Evolutionary conservation across 1,284 basidiomycete species (phyloP), one percentile per base, ranked within the genome.

Genomic region (Coriolopsis trogii): DNA sequence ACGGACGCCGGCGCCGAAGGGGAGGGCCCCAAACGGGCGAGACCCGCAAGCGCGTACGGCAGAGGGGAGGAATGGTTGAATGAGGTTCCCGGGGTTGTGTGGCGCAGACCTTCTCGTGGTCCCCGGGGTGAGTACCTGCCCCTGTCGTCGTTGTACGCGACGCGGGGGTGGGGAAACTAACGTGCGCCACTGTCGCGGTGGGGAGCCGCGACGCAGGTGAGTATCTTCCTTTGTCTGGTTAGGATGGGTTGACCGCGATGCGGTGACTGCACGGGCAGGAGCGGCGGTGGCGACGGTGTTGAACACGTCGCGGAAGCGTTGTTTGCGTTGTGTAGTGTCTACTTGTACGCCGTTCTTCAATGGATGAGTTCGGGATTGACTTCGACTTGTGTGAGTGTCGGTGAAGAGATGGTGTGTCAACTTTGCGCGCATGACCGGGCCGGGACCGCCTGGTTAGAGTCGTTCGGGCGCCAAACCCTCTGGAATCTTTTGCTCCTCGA

Each of bases 41-140:
- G 51, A 48, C 46, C 36, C 37, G 36, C 48, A 57, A 57, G 41
- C 28, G 55, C 49, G 55, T 42, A n/a, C 15, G 51, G 55, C 45
- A 53, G 55, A 49, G 51, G 55, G 51, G 49, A 39, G 46, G 45
- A 34, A 4, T 54, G 49, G 55, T 24, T 33, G 42, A 42, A 29
- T 18, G 49, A 51, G 49, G 55, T 42, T 53, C 55, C 51, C 51
- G 55, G 55, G 49, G 55, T 41, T 31, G 18, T 45, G 47, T 49
- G 51, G 55, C 46, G 55, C 55, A 51, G 55, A 46, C 55, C 55
- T 57, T 57, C 55, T 53, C 55, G 55, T 47, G 51, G 55, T 49
- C 51, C 49, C 51, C 51, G 55, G 55, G 55, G 55, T 57, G 55
- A 57, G 55, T 57, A 57, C 55, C 23, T 40, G 51, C 40, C 43